A percentile compares a stretch with the other conserved stretches of the same genome.
These are phyloP conservation scores for bread wheat (Triticum aestivum) DNA, from an alignment of 176 grass and related monocot species.

Conservation along the genomic window IWGSC_CS_RefSeq_v2.1 NC_057801.1:85787272-85787771, in stretches of 20 bases:
- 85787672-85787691: slow-evolving; percentile 78
- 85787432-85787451: slow-evolving; percentile 92
- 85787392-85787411: not conserved
- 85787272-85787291: not conserved
- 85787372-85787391: not conserved
- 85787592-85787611: slow-evolving; percentile 95
- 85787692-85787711: slow-evolving; percentile 68
- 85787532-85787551: slow-evolving; percentile 86
- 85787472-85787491: slow-evolving; percentile 37
- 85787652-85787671: slow-evolving; percentile 50
- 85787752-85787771: too few relatives aligned
- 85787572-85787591: slow-evolving; percentile 77
- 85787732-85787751: slow-evolving; percentile 47
- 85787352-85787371: not conserved
- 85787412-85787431: slow-evolving; percentile 42
- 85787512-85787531: slow-evolving; percentile 95
- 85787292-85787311: not conserved
- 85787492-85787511: slow-evolving; percentile 66
- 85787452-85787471: slow-evolving; percentile 88
- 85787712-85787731: slow-evolving; percentile 83
- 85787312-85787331: not conserved
- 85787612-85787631: slow-evolving; percentile 71
- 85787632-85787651: slow-evolving; percentile 53
- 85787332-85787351: not conserved
- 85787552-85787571: slow-evolving; percentile 81